Conservation (phyloP, 495 filamentous ascomycete species). For the Penicillium lagena region DNA sequence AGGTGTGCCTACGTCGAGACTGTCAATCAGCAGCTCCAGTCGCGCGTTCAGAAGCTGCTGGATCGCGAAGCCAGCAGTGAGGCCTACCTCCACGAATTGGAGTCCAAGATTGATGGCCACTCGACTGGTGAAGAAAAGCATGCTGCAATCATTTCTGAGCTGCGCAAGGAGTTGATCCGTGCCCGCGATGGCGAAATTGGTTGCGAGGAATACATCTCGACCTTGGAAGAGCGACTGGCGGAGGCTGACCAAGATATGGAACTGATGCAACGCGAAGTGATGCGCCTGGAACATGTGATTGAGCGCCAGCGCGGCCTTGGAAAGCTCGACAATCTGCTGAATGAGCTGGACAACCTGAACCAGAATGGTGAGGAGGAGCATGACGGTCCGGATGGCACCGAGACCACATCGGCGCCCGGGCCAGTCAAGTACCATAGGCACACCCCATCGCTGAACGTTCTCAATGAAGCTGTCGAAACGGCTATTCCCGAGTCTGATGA, state of each 20-base stretch:
- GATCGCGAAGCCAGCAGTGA: constrained; percentile 89
- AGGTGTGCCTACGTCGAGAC: constrained; percentile 89
- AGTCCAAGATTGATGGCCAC: constrained; percentile 81
- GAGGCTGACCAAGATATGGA: constrained; percentile 96
- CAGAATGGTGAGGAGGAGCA: constrained; percentile 48
- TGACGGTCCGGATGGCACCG: constrained; percentile 16
- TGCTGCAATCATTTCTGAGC: constrained; percentile 70
- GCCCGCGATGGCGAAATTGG: constrained; percentile 83
- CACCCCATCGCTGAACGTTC: constrained; percentile 36
- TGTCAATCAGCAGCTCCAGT: constrained; percentile 81
- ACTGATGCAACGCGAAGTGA: constrained; percentile 92
- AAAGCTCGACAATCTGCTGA: constrained; percentile 84
- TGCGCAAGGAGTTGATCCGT: constrained; percentile 87
- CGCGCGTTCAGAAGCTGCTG: constrained; percentile 78
- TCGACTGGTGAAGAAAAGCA: constrained; percentile 92
- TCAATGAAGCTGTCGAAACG: constrained; percentile 44
- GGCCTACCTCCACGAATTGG: constrained; percentile 84
- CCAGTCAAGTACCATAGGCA: constrained; percentile 23
- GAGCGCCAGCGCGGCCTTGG: constrained; percentile 93
- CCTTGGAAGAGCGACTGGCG: constrained; percentile 89
- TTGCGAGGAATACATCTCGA: constrained; percentile 95
- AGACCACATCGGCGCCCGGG: constrained; percentile 7
- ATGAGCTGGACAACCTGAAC: constrained; percentile 81
- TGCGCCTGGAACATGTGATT: constrained; percentile 88
- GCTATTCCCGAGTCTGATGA: constrained; percentile 52